A percentile compares a stretch with the other conserved stretches of the same genome.
Conservation (phyloP, 2,329 filamentous ascomycete species). For the Cladosporium sp. region DNA sequence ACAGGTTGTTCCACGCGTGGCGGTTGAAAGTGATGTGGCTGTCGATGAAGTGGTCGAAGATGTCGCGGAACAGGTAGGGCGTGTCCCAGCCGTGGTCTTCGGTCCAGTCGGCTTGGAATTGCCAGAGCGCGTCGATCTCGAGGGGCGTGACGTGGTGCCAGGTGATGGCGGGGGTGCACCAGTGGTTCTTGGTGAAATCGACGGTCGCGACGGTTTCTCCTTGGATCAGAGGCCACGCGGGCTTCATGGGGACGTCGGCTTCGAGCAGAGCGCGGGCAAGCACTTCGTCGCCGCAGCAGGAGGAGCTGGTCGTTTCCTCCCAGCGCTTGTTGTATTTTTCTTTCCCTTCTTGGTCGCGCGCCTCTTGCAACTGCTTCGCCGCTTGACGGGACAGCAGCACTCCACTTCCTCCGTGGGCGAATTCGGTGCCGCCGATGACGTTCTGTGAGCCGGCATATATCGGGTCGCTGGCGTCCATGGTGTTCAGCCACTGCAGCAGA, state of each 20-base stretch:
- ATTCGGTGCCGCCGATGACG: slow-evolving; percentile 31
- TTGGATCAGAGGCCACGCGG: slow-evolving; percentile 40
- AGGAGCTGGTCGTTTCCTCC: slow-evolving; percentile 38
- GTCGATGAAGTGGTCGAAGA: slow-evolving; percentile 29
- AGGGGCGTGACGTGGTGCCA: slow-evolving; percentile 30
- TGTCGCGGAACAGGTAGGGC: slow-evolving; percentile 29
- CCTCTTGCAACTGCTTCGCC: slow-evolving; percentile 27
- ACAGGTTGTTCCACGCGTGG: slow-evolving; percentile 30
- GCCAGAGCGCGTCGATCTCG: slow-evolving; percentile 21
- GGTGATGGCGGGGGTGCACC: slow-evolving; percentile 39
- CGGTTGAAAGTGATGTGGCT: slow-evolving; percentile 27
- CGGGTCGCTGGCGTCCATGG: slow-evolving; percentile 37
- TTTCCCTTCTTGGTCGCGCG: slow-evolving; percentile 38
- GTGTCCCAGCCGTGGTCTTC: slow-evolving; percentile 25
- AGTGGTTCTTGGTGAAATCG: slow-evolving; percentile 37
- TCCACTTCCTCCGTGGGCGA: slow-evolving; percentile 40
- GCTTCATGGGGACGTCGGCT: slow-evolving; percentile 39
- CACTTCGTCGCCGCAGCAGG: slow-evolving; percentile 52
- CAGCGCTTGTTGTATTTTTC: slow-evolving; percentile 32
- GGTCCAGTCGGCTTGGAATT: slow-evolving; percentile 28
- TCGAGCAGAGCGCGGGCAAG: slow-evolving; percentile 45
- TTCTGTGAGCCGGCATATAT: slow-evolving; percentile 46
- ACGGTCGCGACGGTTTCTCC: slow-evolving; percentile 37
- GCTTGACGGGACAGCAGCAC: slow-evolving; percentile 41
- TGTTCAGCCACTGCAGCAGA: slow-evolving; percentile 44